Conservation (phyloP, 1,284 basidiomycete species). For the Papiliotrema terrestris region DNA sequence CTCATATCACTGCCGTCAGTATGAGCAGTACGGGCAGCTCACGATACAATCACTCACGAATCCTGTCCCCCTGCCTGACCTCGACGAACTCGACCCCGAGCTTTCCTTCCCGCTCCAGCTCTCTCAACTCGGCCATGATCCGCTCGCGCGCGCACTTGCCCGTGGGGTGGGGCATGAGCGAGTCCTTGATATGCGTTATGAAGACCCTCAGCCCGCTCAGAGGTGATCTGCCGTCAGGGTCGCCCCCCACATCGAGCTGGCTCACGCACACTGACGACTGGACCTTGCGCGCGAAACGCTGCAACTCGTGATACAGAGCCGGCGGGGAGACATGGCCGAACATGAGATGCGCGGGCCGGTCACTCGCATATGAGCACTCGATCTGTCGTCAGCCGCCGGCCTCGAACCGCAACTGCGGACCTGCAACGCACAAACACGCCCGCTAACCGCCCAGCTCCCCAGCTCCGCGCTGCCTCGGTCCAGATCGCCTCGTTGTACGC, state of each 20-base stretch:
- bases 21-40: too few relatives aligned
- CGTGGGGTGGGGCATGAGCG: slow-evolving; percentile 37
- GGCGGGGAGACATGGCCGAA: slow-evolving; percentile 46
- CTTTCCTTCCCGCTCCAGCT: slow-evolving; percentile 23
- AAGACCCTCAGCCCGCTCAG: slow-evolving; percentile 37
- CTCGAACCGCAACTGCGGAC: background rate
- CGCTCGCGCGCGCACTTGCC: slow-evolving; percentile 33
- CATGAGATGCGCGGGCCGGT: slow-evolving; percentile 37
- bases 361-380: slow-evolving; percentile 48
- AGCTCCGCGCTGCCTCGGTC: slow-evolving; percentile 37
- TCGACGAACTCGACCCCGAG: slow-evolving; percentile 40
- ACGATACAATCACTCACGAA: slow-evolving; percentile 29
- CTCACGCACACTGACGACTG: background rate
- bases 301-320: slow-evolving; percentile 38
- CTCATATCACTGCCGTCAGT: too few relatives aligned
- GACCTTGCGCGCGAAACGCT: slow-evolving; percentile 27
- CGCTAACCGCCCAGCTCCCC: slow-evolving; percentile 29
- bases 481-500: slow-evolving; percentile 35
- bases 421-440: slow-evolving; percentile 43
- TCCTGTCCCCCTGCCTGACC: slow-evolving; percentile 33
- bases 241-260: background rate
- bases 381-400: slow-evolving; percentile 32
- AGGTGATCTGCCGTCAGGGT: slow-evolving; percentile 14
- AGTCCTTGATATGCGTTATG: slow-evolving; percentile 47
- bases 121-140: slow-evolving; percentile 32